A percentile compares a stretch with the other conserved stretches of the same genome.
Conservation (phyloP, 129 eudicot genomes). For the Arctium lappa region DNA sequence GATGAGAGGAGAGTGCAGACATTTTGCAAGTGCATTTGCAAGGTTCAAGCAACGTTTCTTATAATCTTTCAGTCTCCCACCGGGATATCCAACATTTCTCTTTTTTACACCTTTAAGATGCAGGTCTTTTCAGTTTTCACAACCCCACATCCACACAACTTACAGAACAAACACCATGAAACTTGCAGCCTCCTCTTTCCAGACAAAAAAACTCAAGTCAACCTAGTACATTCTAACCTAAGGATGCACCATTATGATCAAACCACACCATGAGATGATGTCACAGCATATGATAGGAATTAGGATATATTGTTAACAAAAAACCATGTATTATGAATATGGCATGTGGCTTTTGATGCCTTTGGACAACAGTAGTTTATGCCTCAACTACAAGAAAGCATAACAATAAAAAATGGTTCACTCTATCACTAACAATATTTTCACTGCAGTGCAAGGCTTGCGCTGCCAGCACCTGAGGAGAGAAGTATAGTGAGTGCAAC, state of each 20-base stretch:
- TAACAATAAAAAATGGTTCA: conserved; percentile 1
- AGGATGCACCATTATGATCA: background rate
- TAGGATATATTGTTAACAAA: background rate
- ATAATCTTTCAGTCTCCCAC: background rate
- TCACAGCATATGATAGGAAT: background rate
- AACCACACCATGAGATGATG: background rate
- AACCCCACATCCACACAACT: background rate
- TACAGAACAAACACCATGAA: background rate
- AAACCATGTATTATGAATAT: background rate
- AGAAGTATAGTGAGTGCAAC: conserved; percentile 55
- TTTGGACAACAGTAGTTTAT: background rate
- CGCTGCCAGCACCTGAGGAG: conserved; percentile 91
- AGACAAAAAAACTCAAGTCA: background rate
- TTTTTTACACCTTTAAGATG: conserved; percentile 1
- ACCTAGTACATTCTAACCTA: background rate
- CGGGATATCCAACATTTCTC: conserved; percentile 3
- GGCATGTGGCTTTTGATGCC: background rate
- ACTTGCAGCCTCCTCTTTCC: background rate
- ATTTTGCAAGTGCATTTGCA: conserved; percentile 87
- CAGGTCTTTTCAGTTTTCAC: background rate
- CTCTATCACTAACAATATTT: conserved; percentile 15
- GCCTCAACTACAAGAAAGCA: background rate
- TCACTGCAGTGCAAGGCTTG: conserved; percentile 79
- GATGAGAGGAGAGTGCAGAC: conserved; percentile 90
- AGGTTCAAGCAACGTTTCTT: conserved; percentile 41